These are phyloP conservation scores for Phytopythium montanum DNA, from an alignment of 352 stramenopile species.

Conservation along the genomic window DNA sequence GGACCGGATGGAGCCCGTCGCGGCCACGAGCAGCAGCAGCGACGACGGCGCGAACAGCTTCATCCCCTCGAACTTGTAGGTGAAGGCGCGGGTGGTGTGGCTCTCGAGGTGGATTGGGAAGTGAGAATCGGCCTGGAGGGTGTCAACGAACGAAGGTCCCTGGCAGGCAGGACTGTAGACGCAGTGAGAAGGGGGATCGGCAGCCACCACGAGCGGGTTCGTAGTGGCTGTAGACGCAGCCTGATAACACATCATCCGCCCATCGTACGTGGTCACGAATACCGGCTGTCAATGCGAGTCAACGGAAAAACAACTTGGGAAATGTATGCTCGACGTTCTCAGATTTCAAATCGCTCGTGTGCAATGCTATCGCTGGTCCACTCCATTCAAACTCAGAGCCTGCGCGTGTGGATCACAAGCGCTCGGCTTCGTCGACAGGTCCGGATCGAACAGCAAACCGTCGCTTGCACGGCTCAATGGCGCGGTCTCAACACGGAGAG, in stretches of 20 bases:
- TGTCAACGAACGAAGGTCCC: not conserved
- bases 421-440: not conserved
- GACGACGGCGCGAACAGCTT: conserved; percentile 2
- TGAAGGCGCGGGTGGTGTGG: not conserved
- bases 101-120: not conserved
- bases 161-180: not conserved
- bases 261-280: not conserved
- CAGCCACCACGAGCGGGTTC: not conserved
- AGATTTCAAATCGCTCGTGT: not conserved
- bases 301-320: not conserved
- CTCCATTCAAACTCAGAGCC: not conserved
- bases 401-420: not conserved
- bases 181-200: not conserved
- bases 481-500: not conserved
- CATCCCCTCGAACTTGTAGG: not conserved
- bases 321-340: not conserved
- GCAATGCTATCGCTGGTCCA: not conserved
- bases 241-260: not conserved
- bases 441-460: not conserved
- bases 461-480: not conserved
- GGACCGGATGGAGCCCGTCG: conserved; percentile 1
- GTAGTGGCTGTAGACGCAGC: not conserved
- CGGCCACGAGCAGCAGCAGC: conserved; percentile 3
- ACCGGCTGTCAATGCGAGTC: not conserved
- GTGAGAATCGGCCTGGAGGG: not conserved